A percentile compares a stretch with the other conserved stretches of the same genome.
These are phyloP conservation scores for Poa pratensis DNA, from an alignment of 176 grass and related monocot genomes.

Conservation along the genomic window DNA sequence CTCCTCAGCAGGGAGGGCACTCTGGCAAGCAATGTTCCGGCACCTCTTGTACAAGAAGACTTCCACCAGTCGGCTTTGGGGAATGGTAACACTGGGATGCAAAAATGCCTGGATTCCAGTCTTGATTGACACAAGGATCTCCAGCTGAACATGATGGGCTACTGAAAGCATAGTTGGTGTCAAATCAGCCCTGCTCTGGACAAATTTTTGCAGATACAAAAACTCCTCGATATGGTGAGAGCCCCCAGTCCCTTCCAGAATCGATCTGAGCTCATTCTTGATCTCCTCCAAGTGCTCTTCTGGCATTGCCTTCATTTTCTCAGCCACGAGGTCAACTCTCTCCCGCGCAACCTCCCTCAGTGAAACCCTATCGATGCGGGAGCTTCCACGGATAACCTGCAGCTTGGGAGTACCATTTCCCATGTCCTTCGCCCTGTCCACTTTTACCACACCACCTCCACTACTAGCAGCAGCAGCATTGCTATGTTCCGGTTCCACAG, in stretches of 20 bases:
- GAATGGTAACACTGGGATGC: conserved; percentile 89
- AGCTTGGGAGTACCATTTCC: conserved; percentile 60
- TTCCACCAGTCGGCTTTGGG: conserved; percentile 71
- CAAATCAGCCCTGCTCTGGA: conserved; percentile 79
- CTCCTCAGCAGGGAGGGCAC: conserved; percentile 82
- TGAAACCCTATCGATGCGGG: conserved; percentile 48
- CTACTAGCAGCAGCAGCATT: conserved; percentile 23
- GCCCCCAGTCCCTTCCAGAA: conserved; percentile 85
- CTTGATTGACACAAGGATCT: conserved; percentile 94
- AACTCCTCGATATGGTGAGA: conserved; percentile 93
- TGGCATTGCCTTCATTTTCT: conserved; percentile 80
- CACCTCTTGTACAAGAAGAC: conserved; percentile 99
- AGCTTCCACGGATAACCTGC: conserved; percentile 60
- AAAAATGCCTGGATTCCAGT: conserved; percentile 98
- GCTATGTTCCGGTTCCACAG: conserved; percentile 61
- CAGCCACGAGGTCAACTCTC: conserved; percentile 71
- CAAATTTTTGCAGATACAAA: conserved; percentile 87
- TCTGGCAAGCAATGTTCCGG: conserved; percentile 97
- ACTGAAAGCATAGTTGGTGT: conserved; percentile 60
- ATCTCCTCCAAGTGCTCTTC: conserved; percentile 82
- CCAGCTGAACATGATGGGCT: conserved; percentile 83
- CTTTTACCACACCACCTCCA: conserved; percentile 38
- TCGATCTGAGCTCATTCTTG: conserved; percentile 79
- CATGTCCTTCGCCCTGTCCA: conserved; percentile 69
- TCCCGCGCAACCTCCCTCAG: conserved; percentile 84